phyloP scores from a whole-genome alignment of 129 eudicot species.

The Scalesia atractyloides region DNA sequence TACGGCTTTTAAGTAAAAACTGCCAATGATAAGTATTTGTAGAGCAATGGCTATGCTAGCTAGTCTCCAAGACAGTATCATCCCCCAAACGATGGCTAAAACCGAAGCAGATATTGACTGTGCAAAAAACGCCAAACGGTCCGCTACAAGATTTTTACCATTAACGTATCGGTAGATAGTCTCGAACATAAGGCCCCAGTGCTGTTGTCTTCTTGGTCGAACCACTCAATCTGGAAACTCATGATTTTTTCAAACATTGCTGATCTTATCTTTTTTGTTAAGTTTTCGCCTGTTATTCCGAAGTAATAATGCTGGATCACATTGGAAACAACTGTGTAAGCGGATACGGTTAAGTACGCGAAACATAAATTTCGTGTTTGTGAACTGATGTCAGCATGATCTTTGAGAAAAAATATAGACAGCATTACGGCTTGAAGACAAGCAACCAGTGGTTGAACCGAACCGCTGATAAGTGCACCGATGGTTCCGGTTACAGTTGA shows the following conservation, averaged over 20 bases:
- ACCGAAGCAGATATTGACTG: constrained; percentile 35
- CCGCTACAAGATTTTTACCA: constrained; percentile 38
- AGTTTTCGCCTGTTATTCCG: constrained; percentile 23
- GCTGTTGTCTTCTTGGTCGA: constrained; percentile 31
- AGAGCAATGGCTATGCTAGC: constrained; percentile 28
- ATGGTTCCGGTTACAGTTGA: constrained; percentile 31
- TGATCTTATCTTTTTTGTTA: constrained; percentile 30
- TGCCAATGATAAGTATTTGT: constrained; percentile 33
- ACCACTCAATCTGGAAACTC: constrained; percentile 34
- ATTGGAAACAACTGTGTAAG: constrained; percentile 21
- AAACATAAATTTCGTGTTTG: constrained; percentile 22
- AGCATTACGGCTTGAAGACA: constrained; percentile 33
- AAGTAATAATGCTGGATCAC: constrained; percentile 36
- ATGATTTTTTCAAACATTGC: constrained; percentile 26
- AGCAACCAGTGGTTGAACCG: constrained; percentile 32
- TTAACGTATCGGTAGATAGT: constrained; percentile 33
- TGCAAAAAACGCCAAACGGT: constrained; percentile 37
- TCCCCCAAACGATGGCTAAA: constrained; percentile 37
- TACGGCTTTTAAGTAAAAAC: constrained; percentile 33
- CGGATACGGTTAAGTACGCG: constrained; percentile 25
- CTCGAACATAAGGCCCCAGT: constrained; percentile 38
- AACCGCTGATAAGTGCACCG: constrained; percentile 35
- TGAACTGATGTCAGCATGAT: constrained; percentile 22
- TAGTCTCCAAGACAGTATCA: constrained; percentile 38
- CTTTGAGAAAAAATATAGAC: constrained; percentile 27